A percentile compares a stretch with the other conserved stretches of the same genome.
These are phyloP conservation scores for Lactifluus hygrophoroides DNA, from an alignment of 768 basidiomycete species.

Conservation along the genomic window DNA sequence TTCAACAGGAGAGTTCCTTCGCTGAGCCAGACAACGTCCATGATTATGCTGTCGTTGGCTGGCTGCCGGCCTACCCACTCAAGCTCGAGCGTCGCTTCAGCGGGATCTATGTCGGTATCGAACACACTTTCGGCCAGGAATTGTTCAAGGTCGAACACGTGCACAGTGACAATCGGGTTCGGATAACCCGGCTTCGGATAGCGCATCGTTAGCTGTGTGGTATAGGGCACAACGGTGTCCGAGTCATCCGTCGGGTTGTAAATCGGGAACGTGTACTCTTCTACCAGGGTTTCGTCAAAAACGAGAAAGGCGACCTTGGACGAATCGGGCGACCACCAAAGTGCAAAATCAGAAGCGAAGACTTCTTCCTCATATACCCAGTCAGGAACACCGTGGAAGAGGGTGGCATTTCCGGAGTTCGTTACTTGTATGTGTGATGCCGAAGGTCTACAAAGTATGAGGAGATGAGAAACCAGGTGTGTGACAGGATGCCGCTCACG, in stretches of 20 bases:
- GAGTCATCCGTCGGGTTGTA: conserved; percentile 80
- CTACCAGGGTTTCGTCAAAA: conserved; percentile 83
- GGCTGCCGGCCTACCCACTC: conserved; percentile 58
- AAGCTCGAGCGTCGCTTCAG: conserved; percentile 45
- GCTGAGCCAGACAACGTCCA: conserved; percentile 85
- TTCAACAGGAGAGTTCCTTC: conserved; percentile 67
- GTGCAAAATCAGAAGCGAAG: conserved; percentile 56
- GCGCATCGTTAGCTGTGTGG: conserved; percentile 48
- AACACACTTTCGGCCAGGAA: conserved; percentile 30
- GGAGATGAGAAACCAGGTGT: not conserved
- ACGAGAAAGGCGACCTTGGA: conserved; percentile 72
- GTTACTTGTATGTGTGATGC: conserved; percentile 67
- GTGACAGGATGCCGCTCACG: conserved; percentile 34
- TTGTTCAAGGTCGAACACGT: conserved; percentile 68
- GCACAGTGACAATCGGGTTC: conserved; percentile 79
- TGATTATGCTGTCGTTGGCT: conserved; percentile 57
- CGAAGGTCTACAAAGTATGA: conserved; percentile 26
- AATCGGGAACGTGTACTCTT: conserved; percentile 79
- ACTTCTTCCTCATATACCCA: conserved; percentile 99
- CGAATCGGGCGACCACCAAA: conserved; percentile 90
- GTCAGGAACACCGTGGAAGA: conserved; percentile 93
- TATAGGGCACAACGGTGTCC: conserved; percentile 70
- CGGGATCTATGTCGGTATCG: conserved; percentile 25
- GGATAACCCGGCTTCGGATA: conserved; percentile 88
- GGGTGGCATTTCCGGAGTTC: conserved; percentile 63